Percentiles rank a stretch among this genome's conserved stretches.
phyloP scores from a whole-genome alignment of 441 rosid genomes.

The Dalechampia spathulata region DNA sequence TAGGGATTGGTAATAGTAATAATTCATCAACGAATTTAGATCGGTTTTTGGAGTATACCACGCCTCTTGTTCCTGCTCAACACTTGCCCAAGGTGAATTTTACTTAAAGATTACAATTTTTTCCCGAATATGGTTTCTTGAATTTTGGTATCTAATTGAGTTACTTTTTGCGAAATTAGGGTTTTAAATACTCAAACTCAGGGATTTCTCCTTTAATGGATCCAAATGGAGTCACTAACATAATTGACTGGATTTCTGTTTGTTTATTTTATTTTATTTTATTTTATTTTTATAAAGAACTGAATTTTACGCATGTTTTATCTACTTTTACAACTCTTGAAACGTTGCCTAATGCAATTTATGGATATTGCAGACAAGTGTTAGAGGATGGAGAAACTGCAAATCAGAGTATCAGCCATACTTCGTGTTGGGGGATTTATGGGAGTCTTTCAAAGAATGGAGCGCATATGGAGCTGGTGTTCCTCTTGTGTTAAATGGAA shows the following conservation, averaged over 20 bases:
- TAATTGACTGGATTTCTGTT: no score
- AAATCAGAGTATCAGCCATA: conserved; percentile 37
- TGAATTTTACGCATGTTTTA: background rate
- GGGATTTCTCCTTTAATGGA: background rate
- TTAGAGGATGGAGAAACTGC: conserved; percentile 40
- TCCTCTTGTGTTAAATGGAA: conserved; percentile 68
- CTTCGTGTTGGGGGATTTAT: conserved; percentile 65
- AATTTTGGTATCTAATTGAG: conserved; percentile 2
- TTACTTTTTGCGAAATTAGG: conserved; percentile 3
- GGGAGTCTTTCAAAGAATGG: conserved; percentile 89
- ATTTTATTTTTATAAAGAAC: background rate
- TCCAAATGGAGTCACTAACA: background rate
- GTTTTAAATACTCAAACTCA: background rate
- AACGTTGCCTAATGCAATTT: conserved; percentile 2
- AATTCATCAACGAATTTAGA: conserved; percentile 48
- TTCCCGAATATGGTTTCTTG: background rate
- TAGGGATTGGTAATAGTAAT: conserved; percentile 1
- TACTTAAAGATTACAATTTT: background rate
- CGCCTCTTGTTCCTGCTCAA: conserved; percentile 61
- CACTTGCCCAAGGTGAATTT: conserved; percentile 55
- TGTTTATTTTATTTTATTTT: no score
- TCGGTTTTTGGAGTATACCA: conserved; percentile 66
- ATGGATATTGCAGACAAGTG: conserved; percentile 39
- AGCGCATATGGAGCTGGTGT: conserved; percentile 94
- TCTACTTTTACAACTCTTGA: background rate